Evolutionary conservation across 306 rosid species (phyloP), one percentile per base, ranked within the genome.

Genomic region (Inga laurina): DNA sequence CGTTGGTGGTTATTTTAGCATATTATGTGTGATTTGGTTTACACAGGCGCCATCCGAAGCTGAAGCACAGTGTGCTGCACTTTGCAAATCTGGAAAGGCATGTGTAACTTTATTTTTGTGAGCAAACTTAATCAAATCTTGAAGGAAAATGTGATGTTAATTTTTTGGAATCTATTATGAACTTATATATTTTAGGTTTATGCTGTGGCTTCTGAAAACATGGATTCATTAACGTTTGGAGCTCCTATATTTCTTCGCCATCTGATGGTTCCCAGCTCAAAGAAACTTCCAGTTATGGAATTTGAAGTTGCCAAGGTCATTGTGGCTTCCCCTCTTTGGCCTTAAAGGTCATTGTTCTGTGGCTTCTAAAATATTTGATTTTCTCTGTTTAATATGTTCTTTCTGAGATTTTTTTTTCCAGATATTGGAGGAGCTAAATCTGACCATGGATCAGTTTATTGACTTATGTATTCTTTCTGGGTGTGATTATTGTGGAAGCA

Each of bases 1-100:
- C 41, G 15, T 69, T 80, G 68, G 12, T 27, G 14, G 19, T 74
- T 81, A 72, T 79, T 27, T 64, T 87, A 21, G 51, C 59, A 34
- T 75, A 59, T 66, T 48, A 21, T 67, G 71, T 73, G 85, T 44
- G 54, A 74, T 85, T 86, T 87, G 82, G 76, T 72, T 87, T 85
- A 77, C 56, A 71, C 91, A 93, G 98, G 99, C 99, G 74, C 97
- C 98, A 35, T 96, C 99, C 13, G 99, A 96, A 90, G 99, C 99
- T 61, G 99, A 96, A 88, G 98, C 98, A 74, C 98, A 96, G 81
- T 96, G 99, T 84, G 98, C 97, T 85, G 93, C 93, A 19, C 97
- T 96, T 89, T 93, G 99, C 91, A 96, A 93, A 81, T 83, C 91
- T 46, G 98, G 94, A 85, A 93, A 90, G 97, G 98, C 88, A 89